These are phyloP conservation scores for Aspergillus bombycis DNA, from an alignment of 2,329 filamentous ascomycete species.

Conservation along the genomic window DNA sequence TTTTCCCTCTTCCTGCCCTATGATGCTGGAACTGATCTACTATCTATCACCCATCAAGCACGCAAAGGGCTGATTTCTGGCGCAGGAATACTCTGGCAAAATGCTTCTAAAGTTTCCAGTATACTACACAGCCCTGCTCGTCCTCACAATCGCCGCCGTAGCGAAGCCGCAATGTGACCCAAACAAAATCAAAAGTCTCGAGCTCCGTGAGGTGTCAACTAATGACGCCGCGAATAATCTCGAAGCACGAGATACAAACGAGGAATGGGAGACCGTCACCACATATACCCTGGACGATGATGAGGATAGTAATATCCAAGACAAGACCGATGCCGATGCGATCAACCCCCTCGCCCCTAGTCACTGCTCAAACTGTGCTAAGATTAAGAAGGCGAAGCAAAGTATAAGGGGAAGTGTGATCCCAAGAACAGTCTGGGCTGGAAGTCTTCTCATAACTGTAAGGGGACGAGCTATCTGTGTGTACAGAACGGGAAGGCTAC, in stretches of 20 bases:
- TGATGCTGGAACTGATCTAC: too few species aligned
- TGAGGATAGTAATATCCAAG: background rate
- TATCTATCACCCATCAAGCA: too few species aligned
- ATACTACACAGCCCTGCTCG: background rate
- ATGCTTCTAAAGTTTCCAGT: background rate
- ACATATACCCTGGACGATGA: background rate
- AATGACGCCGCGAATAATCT: background rate
- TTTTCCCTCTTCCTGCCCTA: too few species aligned
- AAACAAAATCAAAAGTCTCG: background rate
- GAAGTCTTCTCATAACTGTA: constrained; percentile 3
- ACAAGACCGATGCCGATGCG: background rate
- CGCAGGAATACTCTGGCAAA: background rate
- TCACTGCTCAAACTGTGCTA: background rate
- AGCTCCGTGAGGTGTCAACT: background rate
- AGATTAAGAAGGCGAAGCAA: constrained; percentile 6
- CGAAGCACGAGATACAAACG: background rate
- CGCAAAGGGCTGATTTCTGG: background rate
- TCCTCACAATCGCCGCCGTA: background rate
- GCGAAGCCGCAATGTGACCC: background rate
- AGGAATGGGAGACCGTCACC: background rate
- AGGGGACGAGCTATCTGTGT: constrained; percentile 4
- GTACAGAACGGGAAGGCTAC: background rate
- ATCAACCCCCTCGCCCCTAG: background rate
- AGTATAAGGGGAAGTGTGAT: background rate
- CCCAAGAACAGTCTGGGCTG: background rate